phyloP scores from a whole-genome alignment of 768 basidiomycete genomes.

The Leucosporidium scottii region DNA sequence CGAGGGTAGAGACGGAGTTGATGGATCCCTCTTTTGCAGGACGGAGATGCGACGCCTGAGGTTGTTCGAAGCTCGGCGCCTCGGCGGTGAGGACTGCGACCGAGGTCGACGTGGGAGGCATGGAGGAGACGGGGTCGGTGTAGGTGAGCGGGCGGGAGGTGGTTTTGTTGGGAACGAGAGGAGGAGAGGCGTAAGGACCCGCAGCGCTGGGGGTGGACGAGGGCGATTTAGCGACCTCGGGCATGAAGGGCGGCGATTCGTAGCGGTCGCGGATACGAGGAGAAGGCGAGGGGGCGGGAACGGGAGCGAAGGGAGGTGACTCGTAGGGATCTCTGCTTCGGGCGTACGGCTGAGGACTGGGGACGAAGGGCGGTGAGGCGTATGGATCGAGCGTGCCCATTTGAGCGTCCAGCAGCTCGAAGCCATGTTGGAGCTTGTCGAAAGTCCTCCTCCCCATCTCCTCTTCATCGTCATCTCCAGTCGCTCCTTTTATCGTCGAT shows the following conservation, averaged over 20 bases:
- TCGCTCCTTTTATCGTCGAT: not conserved
- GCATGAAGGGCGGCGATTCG: too few species aligned
- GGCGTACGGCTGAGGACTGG: not conserved
- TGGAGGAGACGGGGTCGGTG: not conserved
- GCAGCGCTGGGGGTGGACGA: not conserved
- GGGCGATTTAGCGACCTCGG: not conserved
- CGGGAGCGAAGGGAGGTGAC: too few species aligned
- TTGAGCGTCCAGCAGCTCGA: not conserved
- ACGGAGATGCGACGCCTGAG: not conserved
- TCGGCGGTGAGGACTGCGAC: not conserved
- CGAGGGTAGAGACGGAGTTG: not conserved
- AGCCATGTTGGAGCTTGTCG: not conserved
- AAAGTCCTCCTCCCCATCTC: not conserved
- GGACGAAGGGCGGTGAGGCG: not conserved
- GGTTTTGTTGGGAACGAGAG: too few species aligned
- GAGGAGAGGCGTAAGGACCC: not conserved
- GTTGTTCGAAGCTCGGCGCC: not conserved
- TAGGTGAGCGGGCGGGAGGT: not conserved
- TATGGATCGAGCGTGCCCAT: not conserved
- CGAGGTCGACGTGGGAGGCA: not conserved
- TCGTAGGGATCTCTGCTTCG: not conserved
- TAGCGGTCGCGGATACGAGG: too few species aligned
- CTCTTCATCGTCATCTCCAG: not conserved
- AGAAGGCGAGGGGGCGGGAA: too few species aligned
- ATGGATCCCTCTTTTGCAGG: not conserved